A percentile compares a stretch with the other conserved stretches of the same genome.
Conservation (phyloP, 2,329 filamentous ascomycete genomes). For the Basipetospora chlamydospora region DNA sequence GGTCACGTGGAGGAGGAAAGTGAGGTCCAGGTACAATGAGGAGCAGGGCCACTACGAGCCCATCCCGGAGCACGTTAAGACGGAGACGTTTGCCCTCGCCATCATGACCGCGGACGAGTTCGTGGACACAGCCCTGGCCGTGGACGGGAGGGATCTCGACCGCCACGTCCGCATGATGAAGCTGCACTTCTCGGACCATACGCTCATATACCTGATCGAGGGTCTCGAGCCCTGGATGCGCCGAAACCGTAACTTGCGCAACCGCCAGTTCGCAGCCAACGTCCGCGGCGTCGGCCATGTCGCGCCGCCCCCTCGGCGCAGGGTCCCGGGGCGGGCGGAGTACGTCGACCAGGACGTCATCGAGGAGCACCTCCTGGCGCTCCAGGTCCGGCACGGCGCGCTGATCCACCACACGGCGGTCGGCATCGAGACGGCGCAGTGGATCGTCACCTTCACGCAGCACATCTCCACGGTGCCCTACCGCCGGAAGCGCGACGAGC, state of each 20-base stretch:
- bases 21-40: slow-evolving; percentile 47
- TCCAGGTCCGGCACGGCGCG: slow-evolving; percentile 53
- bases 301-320: slow-evolving; percentile 15
- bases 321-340: slow-evolving; percentile 20
- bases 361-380: slow-evolving; percentile 54
- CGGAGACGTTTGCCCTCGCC: slow-evolving; percentile 48
- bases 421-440: slow-evolving; percentile 51
- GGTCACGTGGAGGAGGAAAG: slow-evolving; percentile 55
- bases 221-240: slow-evolving; percentile 51
- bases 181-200: slow-evolving; percentile 33
- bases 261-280: slow-evolving; percentile 51
- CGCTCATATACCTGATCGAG: slow-evolving; percentile 57
- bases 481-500: slow-evolving; percentile 35
- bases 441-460: slow-evolving; percentile 61
- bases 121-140: slow-evolving; percentile 39
- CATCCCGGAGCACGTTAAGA: slow-evolving; percentile 30
- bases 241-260: slow-evolving; percentile 52
- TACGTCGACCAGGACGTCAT: slow-evolving; percentile 53
- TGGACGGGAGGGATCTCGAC: slow-evolving; percentile 36
- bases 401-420: slow-evolving; percentile 55
- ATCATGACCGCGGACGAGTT: slow-evolving; percentile 51
- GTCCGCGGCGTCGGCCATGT: slow-evolving; percentile 31
- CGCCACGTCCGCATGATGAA: slow-evolving; percentile 43
- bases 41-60: slow-evolving; percentile 52
- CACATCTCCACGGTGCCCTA: slow-evolving; percentile 68